A percentile compares a stretch with the other conserved stretches of the same genome.
Conservation (phyloP, 2,329 filamentous ascomycete genomes). For the Fusarium marasasianum region DNA sequence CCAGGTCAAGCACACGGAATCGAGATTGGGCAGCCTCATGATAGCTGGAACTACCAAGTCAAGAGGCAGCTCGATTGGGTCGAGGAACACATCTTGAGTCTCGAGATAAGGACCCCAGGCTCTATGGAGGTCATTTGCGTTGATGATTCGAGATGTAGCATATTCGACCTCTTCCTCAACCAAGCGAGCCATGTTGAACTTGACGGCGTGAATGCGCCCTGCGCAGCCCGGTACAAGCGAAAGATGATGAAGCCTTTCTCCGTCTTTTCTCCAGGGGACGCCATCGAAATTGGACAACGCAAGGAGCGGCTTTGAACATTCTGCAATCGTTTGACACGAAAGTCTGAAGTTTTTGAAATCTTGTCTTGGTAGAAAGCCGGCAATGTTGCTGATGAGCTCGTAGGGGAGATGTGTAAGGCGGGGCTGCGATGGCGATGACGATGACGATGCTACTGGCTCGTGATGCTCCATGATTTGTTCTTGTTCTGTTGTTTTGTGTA, state of each 20-base stretch:
- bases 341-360: constrained; percentile 55
- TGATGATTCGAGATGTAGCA: neutral
- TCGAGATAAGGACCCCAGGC: constrained; percentile 11
- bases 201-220: constrained; percentile 53
- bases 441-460: neutral
- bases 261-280: constrained; percentile 57
- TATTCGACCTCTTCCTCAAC: constrained; percentile 5
- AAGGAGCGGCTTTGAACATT: constrained; percentile 5
- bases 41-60: constrained; percentile 25
- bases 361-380: constrained; percentile 50
- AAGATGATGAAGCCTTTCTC: constrained; percentile 55
- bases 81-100: constrained; percentile 7
- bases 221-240: constrained; percentile 55
- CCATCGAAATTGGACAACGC: constrained; percentile 50
- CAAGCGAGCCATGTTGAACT: constrained; percentile 53
- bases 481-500: neutral
- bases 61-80: constrained; percentile 5
- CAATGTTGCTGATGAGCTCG: constrained; percentile 56
- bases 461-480: neutral
- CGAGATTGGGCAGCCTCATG: constrained; percentile 30
- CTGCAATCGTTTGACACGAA: neutral
- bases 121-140: neutral
- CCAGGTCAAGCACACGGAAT: constrained; percentile 38
- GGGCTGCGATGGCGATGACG: neutral
- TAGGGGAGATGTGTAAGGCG: constrained; percentile 43